Conservation (phyloP, 169 alveolate species). For the Ichthyophthirius multifiliis region DNA sequence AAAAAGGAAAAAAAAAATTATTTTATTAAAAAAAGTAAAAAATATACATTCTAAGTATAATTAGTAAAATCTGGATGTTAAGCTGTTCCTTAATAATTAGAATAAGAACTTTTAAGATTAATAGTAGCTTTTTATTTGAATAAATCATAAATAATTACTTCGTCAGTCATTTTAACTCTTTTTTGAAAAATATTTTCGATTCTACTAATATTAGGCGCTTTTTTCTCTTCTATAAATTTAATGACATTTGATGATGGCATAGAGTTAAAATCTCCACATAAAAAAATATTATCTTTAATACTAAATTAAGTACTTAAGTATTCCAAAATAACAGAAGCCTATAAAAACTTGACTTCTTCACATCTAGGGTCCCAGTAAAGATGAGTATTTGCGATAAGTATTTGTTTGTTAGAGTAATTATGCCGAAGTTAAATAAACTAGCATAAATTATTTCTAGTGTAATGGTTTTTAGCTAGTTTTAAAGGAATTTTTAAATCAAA, state of each 20-base stretch:
- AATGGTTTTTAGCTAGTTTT: not conserved
- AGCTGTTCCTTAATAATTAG: not conserved
- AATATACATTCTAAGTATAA: not conserved
- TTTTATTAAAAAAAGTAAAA: too few species aligned
- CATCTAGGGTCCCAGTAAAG: not conserved
- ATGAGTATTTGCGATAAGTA: not conserved
- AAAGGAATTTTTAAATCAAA: not conserved
- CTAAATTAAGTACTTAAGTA: not conserved
- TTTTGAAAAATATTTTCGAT: not conserved
- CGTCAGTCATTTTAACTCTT: not conserved
- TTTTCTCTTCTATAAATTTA: not conserved
- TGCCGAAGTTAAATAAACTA: not conserved
- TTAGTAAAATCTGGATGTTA: not conserved
- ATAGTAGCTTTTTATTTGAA: not conserved
- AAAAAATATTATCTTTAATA: not conserved
- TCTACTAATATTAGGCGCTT: not conserved
- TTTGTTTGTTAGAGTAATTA: not conserved
- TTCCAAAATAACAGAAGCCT: not conserved
- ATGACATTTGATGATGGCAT: not conserved
- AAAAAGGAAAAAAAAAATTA: too few species aligned
- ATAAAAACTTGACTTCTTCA: not conserved
- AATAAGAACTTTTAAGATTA: not conserved
- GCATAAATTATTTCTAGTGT: not conserved
- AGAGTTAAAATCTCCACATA: conserved; percentile 4
- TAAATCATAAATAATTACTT: not conserved